Base-by-base conservation (phyloP, 805 yeast species). In the Monosporozyma siamensis region DNA sequence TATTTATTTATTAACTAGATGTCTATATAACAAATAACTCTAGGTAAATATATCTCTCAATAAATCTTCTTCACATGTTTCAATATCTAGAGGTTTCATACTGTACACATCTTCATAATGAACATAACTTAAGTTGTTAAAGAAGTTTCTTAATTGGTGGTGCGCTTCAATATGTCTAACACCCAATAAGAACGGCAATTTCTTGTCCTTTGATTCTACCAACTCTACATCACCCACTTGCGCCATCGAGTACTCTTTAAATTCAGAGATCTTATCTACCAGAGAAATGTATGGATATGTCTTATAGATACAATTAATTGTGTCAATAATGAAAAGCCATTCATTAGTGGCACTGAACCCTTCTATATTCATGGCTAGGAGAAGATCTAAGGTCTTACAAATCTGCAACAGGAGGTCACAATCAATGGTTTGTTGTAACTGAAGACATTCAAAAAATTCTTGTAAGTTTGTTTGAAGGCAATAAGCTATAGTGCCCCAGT, bases 241-340 rank as follows among this genome's bases (percentile, higher is more conserved):
- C 8, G 65, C 63, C 20, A 56, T 56, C 12, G 49, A 48, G 8
- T 70, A 65, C n/a, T 68, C 67, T 43, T 59, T 65, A 44, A 53
- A 52, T 30, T 54, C 58, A 4, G 70, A 60, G 8, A 75, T 59
- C 45, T 64, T 59, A 45, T 81, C 88, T 20, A 77, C 62, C 11
- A 78, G 51, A 0, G 63, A 48, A 34, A 61, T 48, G 38, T 47
- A 60, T 7, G 61, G 53, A 23, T 54, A 52, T 4, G 56, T 63
- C 45, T 70, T 68, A 51, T 68, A 71, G 24, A 74, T 69, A 15
- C 81, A 77, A 45, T 78, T 80, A 14, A 78, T 69, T 14, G 75
- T 78, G 51, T 82, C 86, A 22, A 79, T 71, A 9, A 90, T 74
- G 55, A 87, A 92, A 2, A 92, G 66, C 97, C 97, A 90, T 53